Percentiles rank a stretch among this genome's conserved stretches.
phyloP scores from a whole-genome alignment of 78 protist species.

The Dictyostelium firmibasis region DNA sequence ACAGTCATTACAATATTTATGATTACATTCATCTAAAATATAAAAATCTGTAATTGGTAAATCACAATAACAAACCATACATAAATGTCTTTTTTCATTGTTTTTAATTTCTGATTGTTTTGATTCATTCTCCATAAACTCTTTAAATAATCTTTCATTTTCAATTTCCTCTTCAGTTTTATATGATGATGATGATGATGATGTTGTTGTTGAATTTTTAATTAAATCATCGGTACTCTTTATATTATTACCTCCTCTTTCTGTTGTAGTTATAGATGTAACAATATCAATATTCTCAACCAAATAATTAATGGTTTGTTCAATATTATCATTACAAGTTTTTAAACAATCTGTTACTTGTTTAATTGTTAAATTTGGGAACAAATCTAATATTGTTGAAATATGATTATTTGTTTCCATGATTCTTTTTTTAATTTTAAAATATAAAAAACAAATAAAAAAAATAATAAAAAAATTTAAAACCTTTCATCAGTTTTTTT shows the following conservation, averaged over 20 bases:
- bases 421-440: background rate
- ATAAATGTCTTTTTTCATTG: background rate
- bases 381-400: conserved; percentile 16
- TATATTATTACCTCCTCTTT: background rate
- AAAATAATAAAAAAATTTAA: background rate
- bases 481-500: no score
- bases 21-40: conserved; percentile 69
- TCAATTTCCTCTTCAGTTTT: conserved; percentile 5
- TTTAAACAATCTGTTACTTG: background rate
- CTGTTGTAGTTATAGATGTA: background rate
- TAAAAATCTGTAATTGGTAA: conserved; percentile 33
- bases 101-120: background rate
- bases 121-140: conserved; percentile 11
- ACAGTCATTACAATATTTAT: conserved; percentile 44
- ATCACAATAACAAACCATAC: conserved; percentile 46
- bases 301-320: conserved; percentile 32
- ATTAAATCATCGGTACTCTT: background rate
- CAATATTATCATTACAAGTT: conserved; percentile 21
- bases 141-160: conserved; percentile 48
- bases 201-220: background rate
- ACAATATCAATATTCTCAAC: background rate
- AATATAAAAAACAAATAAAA: background rate
- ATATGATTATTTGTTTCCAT: conserved; percentile 8
- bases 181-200: background rate
- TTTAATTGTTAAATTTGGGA: conserved; percentile 3